These are phyloP conservation scores for Nakazawaea wickerhamii DNA, from an alignment of 805 yeast species.

Conservation along the genomic window DNA sequence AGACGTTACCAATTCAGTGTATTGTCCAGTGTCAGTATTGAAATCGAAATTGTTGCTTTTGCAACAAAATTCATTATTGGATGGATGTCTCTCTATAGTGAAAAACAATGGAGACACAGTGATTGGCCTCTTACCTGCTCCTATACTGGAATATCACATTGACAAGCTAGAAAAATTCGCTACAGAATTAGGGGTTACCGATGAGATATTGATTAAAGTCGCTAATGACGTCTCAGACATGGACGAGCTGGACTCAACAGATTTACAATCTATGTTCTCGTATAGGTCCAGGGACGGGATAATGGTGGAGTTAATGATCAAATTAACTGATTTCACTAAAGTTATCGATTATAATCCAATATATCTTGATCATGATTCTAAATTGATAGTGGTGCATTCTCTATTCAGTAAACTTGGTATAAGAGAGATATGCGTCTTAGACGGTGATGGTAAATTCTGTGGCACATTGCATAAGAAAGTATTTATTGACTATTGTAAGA, in stretches of 20 bases:
- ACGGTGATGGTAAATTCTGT: conserved; percentile 39
- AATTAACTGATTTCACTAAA: conserved; percentile 34
- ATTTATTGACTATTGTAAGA: conserved; percentile 37
- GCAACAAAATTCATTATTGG: conserved; percentile 39
- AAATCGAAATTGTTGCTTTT: conserved; percentile 30
- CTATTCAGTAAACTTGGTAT: conserved; percentile 49
- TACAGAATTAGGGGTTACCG: conserved; percentile 21
- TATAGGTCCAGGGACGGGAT: conserved; percentile 1
- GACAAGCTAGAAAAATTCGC: conserved; percentile 35
- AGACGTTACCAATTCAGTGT: conserved; percentile 27
- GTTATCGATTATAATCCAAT: conserved; percentile 42
- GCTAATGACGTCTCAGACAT: conserved; percentile 1
- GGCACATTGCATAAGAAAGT: conserved; percentile 51
- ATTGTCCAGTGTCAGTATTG: conserved; percentile 28
- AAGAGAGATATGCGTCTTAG: conserved; percentile 39
- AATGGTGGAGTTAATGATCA: conserved; percentile 16
- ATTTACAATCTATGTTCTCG: conserved; percentile 5
- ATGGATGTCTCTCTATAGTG: conserved; percentile 45
- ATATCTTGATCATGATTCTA: conserved; percentile 40
- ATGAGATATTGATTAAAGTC: conserved; percentile 27
- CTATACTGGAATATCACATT: conserved; percentile 46
- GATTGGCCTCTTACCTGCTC: conserved; percentile 43
- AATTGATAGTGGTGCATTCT: conserved; percentile 43
- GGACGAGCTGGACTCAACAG: conserved; percentile 1
- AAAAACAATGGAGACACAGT: conserved; percentile 9